Conservation (phyloP, 2,329 filamentous ascomycete species). For the Didymella pinodella region DNA sequence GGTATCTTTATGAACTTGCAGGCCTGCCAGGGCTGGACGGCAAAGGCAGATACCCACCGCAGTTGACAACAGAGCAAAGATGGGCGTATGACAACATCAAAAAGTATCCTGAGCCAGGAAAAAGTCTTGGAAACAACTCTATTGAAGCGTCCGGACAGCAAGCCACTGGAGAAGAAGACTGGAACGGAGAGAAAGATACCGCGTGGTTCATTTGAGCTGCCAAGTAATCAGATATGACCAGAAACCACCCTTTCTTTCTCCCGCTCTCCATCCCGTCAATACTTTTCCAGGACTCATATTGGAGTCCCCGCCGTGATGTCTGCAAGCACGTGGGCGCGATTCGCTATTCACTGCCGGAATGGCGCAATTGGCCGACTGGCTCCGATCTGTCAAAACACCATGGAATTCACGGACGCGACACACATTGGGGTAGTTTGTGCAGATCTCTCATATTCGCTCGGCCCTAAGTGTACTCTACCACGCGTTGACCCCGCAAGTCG, state of each 20-base stretch:
- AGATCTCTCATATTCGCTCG: constrained; percentile 3
- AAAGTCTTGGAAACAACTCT: constrained; percentile 3
- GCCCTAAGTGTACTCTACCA: not conserved
- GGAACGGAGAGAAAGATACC: constrained; percentile 7
- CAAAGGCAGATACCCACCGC: constrained; percentile 38
- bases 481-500: not conserved
- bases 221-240: not conserved
- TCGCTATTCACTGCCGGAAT: constrained; percentile 8
- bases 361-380: constrained; percentile 11
- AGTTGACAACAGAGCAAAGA: constrained; percentile 25
- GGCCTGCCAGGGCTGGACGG: constrained; percentile 60
- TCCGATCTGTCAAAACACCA: constrained; percentile 5
- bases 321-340: not conserved
- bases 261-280: not conserved
- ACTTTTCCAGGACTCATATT: not conserved
- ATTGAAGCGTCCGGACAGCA: not conserved
- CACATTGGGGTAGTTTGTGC: not conserved
- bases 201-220: constrained; percentile 13
- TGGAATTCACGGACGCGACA: not conserved
- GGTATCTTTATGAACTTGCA: constrained; percentile 57
- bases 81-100: constrained; percentile 49
- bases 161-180: not conserved
- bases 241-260: not conserved
- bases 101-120: constrained; percentile 31
- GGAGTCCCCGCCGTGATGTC: not conserved